Conservation (phyloP, 345 rosid genomes). For the Pistacia integerrima region DNA sequence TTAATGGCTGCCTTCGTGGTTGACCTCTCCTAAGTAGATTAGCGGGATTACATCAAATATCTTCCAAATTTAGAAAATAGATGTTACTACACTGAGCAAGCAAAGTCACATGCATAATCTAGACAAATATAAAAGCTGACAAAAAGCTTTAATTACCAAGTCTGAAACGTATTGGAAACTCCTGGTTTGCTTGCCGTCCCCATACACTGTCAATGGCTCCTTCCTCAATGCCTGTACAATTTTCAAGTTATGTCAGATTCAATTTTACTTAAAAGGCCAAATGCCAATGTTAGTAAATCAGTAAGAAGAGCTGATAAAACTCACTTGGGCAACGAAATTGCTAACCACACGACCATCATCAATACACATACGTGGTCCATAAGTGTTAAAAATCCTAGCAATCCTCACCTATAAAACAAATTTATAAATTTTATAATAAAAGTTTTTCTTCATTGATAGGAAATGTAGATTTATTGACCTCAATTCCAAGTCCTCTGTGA, state of each 20-base stretch:
- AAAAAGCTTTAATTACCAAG: conserved; percentile 42
- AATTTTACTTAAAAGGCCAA: not conserved
- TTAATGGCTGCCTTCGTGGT: too few relatives aligned
- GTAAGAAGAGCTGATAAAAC: not conserved
- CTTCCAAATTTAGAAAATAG: too few relatives aligned
- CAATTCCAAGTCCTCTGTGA: conserved; percentile 70
- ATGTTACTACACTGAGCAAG: too few relatives aligned
- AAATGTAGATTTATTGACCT: conserved; percentile 36
- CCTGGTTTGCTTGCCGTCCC: conserved; percentile 91
- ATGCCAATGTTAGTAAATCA: not conserved
- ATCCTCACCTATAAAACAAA: conserved; percentile 58
- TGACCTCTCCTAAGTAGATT: too few relatives aligned
- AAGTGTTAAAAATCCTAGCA: conserved; percentile 85
- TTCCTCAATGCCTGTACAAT: conserved; percentile 66
- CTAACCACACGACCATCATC: conserved; percentile 93
- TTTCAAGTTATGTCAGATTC: not conserved
- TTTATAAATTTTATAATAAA: not conserved
- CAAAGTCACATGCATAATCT: too few relatives aligned
- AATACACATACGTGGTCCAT: conserved; percentile 87
- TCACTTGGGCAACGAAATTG: conserved; percentile 84
- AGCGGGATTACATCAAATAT: too few relatives aligned
- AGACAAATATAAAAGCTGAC: too few relatives aligned
- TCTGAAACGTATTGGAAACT: conserved; percentile 91
- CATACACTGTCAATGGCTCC: conserved; percentile 86
- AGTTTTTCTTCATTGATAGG: too few relatives aligned